Evolutionary conservation across 2,329 filamentous ascomycete species (phyloP).

Genomic region (Calcarisporium arbuscula): DNA sequence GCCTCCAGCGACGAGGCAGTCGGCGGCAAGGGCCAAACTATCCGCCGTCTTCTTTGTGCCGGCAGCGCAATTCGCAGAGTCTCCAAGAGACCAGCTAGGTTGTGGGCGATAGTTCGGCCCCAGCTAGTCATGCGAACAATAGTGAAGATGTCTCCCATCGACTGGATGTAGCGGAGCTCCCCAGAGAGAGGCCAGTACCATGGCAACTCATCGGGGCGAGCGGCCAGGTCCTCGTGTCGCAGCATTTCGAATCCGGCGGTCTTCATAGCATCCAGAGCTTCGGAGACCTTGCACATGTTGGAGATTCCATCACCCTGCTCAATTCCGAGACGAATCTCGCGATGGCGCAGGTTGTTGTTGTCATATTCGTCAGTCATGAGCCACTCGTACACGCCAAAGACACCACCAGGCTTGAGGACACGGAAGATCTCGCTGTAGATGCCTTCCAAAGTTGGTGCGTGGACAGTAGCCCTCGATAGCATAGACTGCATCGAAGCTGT

Average conservation of each 20-base stretch:
- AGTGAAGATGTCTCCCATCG: conserved; percentile 72
- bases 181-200: conserved; percentile 11
- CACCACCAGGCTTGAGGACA: conserved; percentile 87
- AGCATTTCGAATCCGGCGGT: conserved; percentile 75
- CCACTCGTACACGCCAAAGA: conserved; percentile 95
- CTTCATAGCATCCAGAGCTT: conserved; percentile 74
- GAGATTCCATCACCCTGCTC: conserved; percentile 90
- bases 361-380: conserved; percentile 94
- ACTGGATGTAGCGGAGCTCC: conserved; percentile 75
- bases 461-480: conserved; percentile 91
- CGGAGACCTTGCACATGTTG: conserved; percentile 83
- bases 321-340: conserved; percentile 80
- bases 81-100: conserved; percentile 72
- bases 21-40: conserved; percentile 73
- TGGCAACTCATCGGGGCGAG: conserved; percentile 17
- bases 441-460: conserved; percentile 78
- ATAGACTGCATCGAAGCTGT: conserved; percentile 86
- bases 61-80: conserved; percentile 61
- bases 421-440: conserved; percentile 89
- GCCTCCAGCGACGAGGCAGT: conserved; percentile 81
- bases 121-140: conserved; percentile 84
- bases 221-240: conserved; percentile 50
- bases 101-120: conserved; percentile 70
- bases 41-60: conserved; percentile 96
- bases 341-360: conserved; percentile 74